Percentiles rank a stretch among this genome's conserved stretches.
phyloP scores from a whole-genome alignment of 306 rosid genomes.

The Acacia crassicarpa region DNA sequence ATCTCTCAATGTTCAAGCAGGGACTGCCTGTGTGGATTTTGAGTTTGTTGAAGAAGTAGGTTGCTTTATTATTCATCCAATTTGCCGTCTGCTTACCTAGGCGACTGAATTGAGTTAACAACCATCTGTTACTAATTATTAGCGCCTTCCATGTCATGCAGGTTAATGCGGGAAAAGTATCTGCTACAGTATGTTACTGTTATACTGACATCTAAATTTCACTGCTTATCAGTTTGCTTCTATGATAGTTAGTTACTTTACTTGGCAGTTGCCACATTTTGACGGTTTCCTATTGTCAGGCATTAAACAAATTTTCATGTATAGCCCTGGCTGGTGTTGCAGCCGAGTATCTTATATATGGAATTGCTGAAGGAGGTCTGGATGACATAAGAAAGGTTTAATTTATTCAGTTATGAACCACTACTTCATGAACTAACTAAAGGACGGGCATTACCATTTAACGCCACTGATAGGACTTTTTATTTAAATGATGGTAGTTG shows the following conservation, averaged over 20 bases:
- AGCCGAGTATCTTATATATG: slow-evolving; percentile 82
- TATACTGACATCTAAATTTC: slow-evolving; percentile 24
- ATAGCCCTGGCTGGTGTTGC: slow-evolving; percentile 91
- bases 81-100: slow-evolving; percentile 6
- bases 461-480: slow-evolving; percentile 15
- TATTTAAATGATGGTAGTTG: slow-evolving; percentile 46
- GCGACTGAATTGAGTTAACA: neutral
- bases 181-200: slow-evolving; percentile 65
- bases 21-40: slow-evolving; percentile 86
- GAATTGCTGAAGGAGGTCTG: slow-evolving; percentile 89
- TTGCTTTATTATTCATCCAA: neutral
- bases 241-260: slow-evolving; percentile 3
- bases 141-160: slow-evolving; percentile 38
- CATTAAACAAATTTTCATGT: slow-evolving; percentile 86
- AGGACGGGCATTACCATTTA: neutral
- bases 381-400: slow-evolving; percentile 88
- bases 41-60: slow-evolving; percentile 89
- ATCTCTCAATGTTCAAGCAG: slow-evolving; percentile 96
- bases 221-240: slow-evolving; percentile 7
- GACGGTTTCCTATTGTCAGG: slow-evolving; percentile 48
- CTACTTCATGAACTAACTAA: slow-evolving; percentile 1
- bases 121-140: slow-evolving; percentile 24
- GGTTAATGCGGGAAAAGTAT: slow-evolving; percentile 77
- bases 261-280: slow-evolving; percentile 25
- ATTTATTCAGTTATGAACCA: neutral